Evolutionary conservation across 1,284 basidiomycete genomes (phyloP), one percentile per base, ranked within the genome.

Genomic region (Irpex rosettiformis): DNA sequence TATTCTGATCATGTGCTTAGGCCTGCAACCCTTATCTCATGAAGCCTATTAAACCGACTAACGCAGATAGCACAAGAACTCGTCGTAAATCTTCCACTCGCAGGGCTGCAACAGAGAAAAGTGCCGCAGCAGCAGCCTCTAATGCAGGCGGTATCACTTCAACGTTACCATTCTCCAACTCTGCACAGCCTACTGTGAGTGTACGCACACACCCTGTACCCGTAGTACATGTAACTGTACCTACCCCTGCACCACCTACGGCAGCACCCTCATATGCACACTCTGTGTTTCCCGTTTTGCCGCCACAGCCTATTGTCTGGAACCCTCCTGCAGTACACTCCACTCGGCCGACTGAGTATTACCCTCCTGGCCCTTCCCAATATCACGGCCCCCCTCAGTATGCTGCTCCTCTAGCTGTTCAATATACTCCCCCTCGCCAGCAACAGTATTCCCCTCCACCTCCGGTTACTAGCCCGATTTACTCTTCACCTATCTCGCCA

Each of bases 1-100:
- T n/a, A n/a, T n/a, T n/a, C n/a, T n/a, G n/a, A n/a, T n/a, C n/a
- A n/a, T n/a, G n/a, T n/a, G n/a, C 78, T 52, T 73, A 78, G n/a
- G 68, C 75, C 0, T 73, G 24, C 21, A 27, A 78, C 0, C 69
- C 76, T 4, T 84, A 80, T 64, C 67, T 75, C 1, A 82, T 84
- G 77, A 88, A 81, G 63, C 68, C 75, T 3, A 75, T 90, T 48
- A 77, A 72, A 64, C 75, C 73, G 45, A 67, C 68, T 61, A 66
- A 69, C 13, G 67, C 70, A 6, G 69, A 72, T 40, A 67, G 65
- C 29, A 58, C 59, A 27, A 65, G 65, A 22, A 16, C 64, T 7
- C 71, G 66, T 57, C 69, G 73, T 18, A 66, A 60, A 54, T 55
- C 66, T 16, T 37, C 66, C 11, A 56, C 58, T 3, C 66, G 67